These are phyloP conservation scores for Schizonepeta tenuifolia DNA, from an alignment of 257 asterid species.

Conservation along the genomic window DNA sequence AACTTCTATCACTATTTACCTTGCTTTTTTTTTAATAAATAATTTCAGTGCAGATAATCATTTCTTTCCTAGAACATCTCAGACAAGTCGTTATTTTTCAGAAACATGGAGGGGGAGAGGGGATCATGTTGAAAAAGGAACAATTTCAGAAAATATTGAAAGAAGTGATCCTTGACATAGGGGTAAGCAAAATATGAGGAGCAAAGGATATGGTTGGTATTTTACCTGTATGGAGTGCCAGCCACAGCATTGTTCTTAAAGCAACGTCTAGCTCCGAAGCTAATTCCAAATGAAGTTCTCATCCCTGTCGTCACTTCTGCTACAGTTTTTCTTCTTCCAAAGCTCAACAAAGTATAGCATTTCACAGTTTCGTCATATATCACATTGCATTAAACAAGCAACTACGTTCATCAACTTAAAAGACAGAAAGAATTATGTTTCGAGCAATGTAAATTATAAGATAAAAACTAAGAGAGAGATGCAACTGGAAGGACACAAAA, in stretches of 20 bases:
- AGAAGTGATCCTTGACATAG: conserved; percentile 57
- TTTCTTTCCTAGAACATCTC: not conserved
- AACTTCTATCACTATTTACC: not conserved
- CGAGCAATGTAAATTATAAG: not conserved
- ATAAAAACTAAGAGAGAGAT: not conserved
- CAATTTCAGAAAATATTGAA: conserved; percentile 59
- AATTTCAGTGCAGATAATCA: not conserved
- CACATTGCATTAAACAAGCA: not conserved
- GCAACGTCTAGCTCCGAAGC: conserved; percentile 37
- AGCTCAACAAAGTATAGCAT: conserved; percentile 33
- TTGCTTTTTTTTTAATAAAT: not conserved
- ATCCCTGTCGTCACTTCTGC: conserved; percentile 40
- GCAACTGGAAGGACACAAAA: not conserved
- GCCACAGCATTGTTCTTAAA: conserved; percentile 47
- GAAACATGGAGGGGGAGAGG: conserved; percentile 59
- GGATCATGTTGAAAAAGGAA: conserved; percentile 50
- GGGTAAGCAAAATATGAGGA: conserved; percentile 70
- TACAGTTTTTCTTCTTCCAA: conserved; percentile 44
- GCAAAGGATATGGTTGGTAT: conserved; percentile 65
- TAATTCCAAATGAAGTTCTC: conserved; percentile 42
- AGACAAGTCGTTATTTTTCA: conserved; percentile 24
- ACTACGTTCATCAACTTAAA: not conserved
- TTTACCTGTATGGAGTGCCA: conserved; percentile 73
- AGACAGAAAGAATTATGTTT: not conserved
- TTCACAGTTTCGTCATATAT: not conserved